Base-by-base conservation (phyloP, 495 filamentous ascomycete species). In the Trichoderma erinaceum region DNA sequence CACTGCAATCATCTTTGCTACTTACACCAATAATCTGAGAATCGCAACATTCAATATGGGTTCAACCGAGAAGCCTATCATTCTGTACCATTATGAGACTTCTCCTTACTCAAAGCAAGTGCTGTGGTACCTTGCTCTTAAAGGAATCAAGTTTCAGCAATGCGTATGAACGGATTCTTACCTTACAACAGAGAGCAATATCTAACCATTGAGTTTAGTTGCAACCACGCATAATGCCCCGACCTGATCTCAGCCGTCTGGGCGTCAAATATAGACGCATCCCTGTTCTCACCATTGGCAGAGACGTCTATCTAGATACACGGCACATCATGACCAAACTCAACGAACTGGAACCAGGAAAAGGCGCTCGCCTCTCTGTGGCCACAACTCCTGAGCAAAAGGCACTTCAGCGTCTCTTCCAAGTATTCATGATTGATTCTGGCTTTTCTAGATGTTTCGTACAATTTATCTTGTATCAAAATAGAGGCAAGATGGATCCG, bases 201-300 rank as follows among this genome's bases (percentile, higher is more conserved):
- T n/a, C 41, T 41, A 15, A 43, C 46, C 50, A 21, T 65, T 27
- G 18, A 38, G 4, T 64, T 5, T 69, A 83, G 84, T 65, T 84
- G 52, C 87, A 89, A 83, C 87, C 87, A 1, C 75, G 77, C 25
- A 82, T 79, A 56, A 76, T 87, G 44, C 87, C 87, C 2, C 86
- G 87, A 41, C 84, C 85, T 1, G 87, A 89, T 72, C 69, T 90
- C 21, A 69, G 75, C 44, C 73, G 73, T 8, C 76, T 90, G 0
- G 83, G 84, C 25, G 79, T 88, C 68, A 72, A 74, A 12, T 88
- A 91, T 78, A 83, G 87, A 1, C 86, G 88, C 50, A 89, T 90
- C 65, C 89, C 89, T 3, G 67, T 91, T 66, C 71, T 90, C 63
- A 71, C 84, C 35, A 84, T 87, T 67, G 85, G 85, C 43, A 78